Evolutionary conservation across 176 grass and related monocot genomes (phyloP).

Genomic region (Tillandsia fasciculata): DNA sequence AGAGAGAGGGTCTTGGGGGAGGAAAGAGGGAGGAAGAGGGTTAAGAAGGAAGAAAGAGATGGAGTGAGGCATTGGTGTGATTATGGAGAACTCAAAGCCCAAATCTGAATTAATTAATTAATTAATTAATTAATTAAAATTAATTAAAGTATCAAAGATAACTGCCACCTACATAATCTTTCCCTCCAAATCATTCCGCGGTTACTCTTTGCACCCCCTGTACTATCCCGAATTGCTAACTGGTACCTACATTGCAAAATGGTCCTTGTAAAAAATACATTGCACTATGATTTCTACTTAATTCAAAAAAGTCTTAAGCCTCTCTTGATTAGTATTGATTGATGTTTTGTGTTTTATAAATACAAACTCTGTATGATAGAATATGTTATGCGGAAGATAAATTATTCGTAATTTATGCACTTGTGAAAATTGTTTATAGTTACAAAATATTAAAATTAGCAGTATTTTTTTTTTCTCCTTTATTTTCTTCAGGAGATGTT

Average conservation of each 20-base stretch:
- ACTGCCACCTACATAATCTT: background rate
- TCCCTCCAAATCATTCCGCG: background rate
- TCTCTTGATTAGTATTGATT: too few relatives aligned
- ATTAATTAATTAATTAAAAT: background rate
- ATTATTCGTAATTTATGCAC: too few relatives aligned
- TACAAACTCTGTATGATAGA: too few relatives aligned
- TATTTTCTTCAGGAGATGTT: too few relatives aligned
- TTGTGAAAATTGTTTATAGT: too few relatives aligned
- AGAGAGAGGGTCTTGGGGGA: background rate
- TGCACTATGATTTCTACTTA: too few relatives aligned
- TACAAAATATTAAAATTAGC: too few relatives aligned
- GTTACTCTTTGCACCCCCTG: background rate
- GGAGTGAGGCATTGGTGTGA: conserved; percentile 16
- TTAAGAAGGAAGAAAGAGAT: conserved; percentile 43
- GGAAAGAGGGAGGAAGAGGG: background rate
- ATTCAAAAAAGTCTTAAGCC: too few relatives aligned
- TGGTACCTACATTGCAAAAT: background rate
- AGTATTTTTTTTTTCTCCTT: too few relatives aligned
- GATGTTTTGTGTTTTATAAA: too few relatives aligned
- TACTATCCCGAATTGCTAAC: background rate
- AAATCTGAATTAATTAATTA: background rate
- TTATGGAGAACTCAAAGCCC: background rate
- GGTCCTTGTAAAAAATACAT: background rate
- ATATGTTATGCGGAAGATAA: too few relatives aligned
- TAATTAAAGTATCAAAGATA: background rate